These are phyloP conservation scores for Pleurotus pulmonarius DNA, from an alignment of 768 basidiomycete species.

Conservation along the genomic window DNA sequence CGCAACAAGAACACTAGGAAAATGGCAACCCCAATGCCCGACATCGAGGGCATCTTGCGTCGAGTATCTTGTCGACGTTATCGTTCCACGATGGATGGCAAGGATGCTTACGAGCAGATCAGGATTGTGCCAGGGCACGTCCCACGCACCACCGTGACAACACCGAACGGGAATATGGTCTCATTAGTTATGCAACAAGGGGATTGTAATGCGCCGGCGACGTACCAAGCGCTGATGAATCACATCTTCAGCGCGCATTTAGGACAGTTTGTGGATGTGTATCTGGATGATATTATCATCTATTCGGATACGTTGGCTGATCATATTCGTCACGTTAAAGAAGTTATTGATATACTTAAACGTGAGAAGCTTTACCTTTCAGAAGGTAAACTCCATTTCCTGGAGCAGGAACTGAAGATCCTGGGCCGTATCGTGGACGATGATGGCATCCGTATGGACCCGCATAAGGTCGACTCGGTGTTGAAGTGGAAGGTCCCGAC, in stretches of 20 bases:
- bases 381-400: conserved; percentile 18
- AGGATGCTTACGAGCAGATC: conserved; percentile 39
- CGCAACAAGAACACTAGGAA: too few relatives aligned
- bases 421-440: not conserved
- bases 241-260: conserved; percentile 25
- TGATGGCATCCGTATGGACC: too few relatives aligned
- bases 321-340: conserved; percentile 23
- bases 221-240: conserved; percentile 34
- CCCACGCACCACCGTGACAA: conserved; percentile 16
- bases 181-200: conserved; percentile 23
- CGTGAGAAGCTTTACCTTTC: conserved; percentile 23
- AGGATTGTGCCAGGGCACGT: conserved; percentile 21
- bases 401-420: conserved; percentile 11
- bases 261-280: conserved; percentile 23
- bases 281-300: conserved; percentile 11
- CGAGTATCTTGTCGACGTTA: conserved; percentile 6
- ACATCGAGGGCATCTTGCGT: too few relatives aligned
- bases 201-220: too few relatives aligned
- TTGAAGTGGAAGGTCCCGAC: too few relatives aligned
- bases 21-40: too few relatives aligned
- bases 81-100: conserved; percentile 30
- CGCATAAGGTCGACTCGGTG: too few relatives aligned
- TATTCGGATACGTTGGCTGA: conserved; percentile 28
- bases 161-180: conserved; percentile 24
- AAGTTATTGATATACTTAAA: conserved; percentile 22